Conservation (phyloP, 768 basidiomycete species). For the Mycena rebaudengoi region DNA sequence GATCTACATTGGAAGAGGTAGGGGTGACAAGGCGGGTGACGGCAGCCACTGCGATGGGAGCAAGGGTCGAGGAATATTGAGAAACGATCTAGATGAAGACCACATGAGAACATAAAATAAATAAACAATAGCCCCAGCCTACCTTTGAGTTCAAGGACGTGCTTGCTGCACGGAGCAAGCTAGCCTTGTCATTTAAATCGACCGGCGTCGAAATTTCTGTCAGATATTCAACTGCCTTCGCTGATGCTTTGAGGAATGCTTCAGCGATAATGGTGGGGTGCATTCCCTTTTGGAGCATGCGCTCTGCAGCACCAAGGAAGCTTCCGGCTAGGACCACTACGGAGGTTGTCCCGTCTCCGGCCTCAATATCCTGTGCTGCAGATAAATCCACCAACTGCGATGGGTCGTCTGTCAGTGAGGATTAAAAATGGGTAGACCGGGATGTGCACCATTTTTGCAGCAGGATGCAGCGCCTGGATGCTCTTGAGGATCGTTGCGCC, state of each 20-base stretch:
- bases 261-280: conserved; percentile 98
- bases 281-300: conserved; percentile 95
- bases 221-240: conserved; percentile 93
- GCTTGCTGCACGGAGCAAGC: conserved; percentile 89
- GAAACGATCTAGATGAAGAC: conserved; percentile 83
- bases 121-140: conserved; percentile 17
- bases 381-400: conserved; percentile 94
- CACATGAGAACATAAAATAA: conserved; percentile 4
- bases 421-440: conserved; percentile 1
- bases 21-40: conserved; percentile 91
- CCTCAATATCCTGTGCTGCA: conserved; percentile 97
- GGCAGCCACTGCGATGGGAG: conserved; percentile 98
- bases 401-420: conserved; percentile 18
- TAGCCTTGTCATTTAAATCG: conserved; percentile 86
- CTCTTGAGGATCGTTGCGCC: conserved; percentile 97
- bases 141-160: conserved; percentile 98
- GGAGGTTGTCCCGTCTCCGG: conserved; percentile 97
- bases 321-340: conserved; percentile 97
- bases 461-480: conserved; percentile 96
- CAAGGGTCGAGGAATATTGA: conserved; percentile 96
- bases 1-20: conserved; percentile 93
- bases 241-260: conserved; percentile 91
- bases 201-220: conserved; percentile 93
- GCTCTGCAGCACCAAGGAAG: conserved; percentile 93
- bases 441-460: conserved; percentile 90